phyloP scores from a whole-genome alignment of 345 rosid genomes.

The Sisymbrium irio region DNA sequence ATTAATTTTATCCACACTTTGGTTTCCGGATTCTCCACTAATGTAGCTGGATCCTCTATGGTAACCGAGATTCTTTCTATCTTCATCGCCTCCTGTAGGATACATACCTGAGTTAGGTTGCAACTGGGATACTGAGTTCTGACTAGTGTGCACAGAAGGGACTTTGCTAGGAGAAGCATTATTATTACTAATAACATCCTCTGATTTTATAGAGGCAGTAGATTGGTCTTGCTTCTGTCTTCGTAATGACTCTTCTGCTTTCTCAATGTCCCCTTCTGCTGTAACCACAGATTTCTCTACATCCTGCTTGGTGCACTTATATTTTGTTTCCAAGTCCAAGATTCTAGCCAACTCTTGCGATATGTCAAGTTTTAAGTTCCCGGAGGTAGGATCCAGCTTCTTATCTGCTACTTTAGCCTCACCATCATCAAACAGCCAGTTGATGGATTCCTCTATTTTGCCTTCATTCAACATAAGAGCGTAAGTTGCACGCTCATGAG shows the following conservation, averaged over 20 bases:
- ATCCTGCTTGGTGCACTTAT: slow-evolving; percentile 73
- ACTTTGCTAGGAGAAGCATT: slow-evolving; percentile 38
- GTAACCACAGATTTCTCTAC: slow-evolving; percentile 74
- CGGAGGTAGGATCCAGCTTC: slow-evolving; percentile 45
- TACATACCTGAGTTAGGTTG: slow-evolving; percentile 45
- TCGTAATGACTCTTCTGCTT: slow-evolving; percentile 59
- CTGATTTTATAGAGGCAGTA: slow-evolving; percentile 47
- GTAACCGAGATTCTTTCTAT: slow-evolving; percentile 63
- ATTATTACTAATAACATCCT: slow-evolving; percentile 62
- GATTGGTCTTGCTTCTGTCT: slow-evolving; percentile 56
- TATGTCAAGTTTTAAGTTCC: slow-evolving; percentile 78
- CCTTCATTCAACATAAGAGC: slow-evolving; percentile 93
- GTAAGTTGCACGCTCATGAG: slow-evolving; percentile 74
- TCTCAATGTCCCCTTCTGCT: slow-evolving; percentile 81
- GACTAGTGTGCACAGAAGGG: slow-evolving; percentile 34
- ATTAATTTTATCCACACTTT: slow-evolving; percentile 52
- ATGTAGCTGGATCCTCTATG: slow-evolving; percentile 38
- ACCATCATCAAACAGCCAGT: slow-evolving; percentile 67
- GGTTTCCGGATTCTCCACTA: slow-evolving; percentile 41
- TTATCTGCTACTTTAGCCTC: slow-evolving; percentile 62
- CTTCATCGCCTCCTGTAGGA: slow-evolving; percentile 46
- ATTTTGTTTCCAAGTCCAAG: slow-evolving; percentile 62
- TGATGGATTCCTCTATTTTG: slow-evolving; percentile 73
- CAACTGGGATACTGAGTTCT: slow-evolving; percentile 42
- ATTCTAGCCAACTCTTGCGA: slow-evolving; percentile 73